Conservation (phyloP, 75 land plant species). For the Pseudotsuga menziesii region DNA sequence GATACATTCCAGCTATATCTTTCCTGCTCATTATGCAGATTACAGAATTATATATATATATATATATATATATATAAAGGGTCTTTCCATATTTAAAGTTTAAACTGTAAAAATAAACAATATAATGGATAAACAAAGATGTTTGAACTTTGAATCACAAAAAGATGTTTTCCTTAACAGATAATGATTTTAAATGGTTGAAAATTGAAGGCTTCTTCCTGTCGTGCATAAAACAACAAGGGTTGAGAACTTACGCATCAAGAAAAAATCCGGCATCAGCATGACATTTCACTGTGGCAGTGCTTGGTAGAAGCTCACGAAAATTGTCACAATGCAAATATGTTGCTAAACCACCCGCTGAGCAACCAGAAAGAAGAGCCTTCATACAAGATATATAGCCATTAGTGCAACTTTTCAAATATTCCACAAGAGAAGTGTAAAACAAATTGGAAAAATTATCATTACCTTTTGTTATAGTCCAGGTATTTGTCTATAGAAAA, state of each 20-base stretch:
- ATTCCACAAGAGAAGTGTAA: neutral
- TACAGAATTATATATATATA: neutral
- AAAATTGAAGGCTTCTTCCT: neutral
- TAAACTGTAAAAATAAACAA: neutral
- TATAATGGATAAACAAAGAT: neutral
- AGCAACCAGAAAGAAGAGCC: conserved; percentile 91
- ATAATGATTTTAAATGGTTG: neutral
- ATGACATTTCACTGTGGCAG: conserved; percentile 74
- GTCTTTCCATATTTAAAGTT: neutral
- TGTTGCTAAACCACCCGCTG: conserved; percentile 90
- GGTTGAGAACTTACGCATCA: conserved; percentile 38
- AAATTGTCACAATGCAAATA: conserved; percentile 82
- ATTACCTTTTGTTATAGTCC: neutral
- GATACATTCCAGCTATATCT: neutral
- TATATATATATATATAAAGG: no score
- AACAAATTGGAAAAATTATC: neutral
- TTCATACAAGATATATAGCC: neutral
- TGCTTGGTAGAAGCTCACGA: conserved; percentile 41
- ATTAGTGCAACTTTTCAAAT: no score
- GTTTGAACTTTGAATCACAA: neutral
- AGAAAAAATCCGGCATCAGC: conserved; percentile 89
- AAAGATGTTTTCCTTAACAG: neutral
- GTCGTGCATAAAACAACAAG: neutral
- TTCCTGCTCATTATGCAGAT: conserved; percentile 5
- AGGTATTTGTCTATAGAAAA: no score